A percentile compares a stretch with the other conserved stretches of the same genome.
These are phyloP conservation scores for Cicer cuneatum DNA, from an alignment of 306 rosid genomes.

Conservation along the genomic window DNA sequence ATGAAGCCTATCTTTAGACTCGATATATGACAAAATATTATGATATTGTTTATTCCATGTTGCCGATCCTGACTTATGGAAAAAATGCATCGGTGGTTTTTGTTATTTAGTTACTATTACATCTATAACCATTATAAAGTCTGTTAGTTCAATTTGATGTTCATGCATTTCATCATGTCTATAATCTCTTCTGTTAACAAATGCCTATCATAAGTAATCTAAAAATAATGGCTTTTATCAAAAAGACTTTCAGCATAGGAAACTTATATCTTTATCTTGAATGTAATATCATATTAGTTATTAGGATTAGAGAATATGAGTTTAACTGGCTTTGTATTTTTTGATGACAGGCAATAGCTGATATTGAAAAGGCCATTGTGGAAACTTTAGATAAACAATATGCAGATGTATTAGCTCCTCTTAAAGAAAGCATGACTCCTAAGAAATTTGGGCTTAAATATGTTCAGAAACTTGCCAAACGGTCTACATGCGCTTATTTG, in stretches of 20 bases:
- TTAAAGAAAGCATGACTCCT: slow-evolving; percentile 86
- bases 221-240: background rate
- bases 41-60: too few relatives aligned
- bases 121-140: too few relatives aligned
- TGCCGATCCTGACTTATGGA: too few relatives aligned
- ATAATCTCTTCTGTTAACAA: background rate
- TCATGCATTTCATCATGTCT: background rate
- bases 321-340: background rate
- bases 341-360: slow-evolving; percentile 79
- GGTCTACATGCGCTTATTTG: slow-evolving; percentile 62
- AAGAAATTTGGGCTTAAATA: slow-evolving; percentile 95
- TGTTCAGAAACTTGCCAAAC: slow-evolving; percentile 94
- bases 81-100: too few relatives aligned
- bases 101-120: too few relatives aligned
- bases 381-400: slow-evolving; percentile 96
- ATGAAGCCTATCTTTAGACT: too few relatives aligned
- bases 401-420: slow-evolving; percentile 88
- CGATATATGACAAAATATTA: too few relatives aligned
- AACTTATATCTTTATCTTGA: slow-evolving; percentile 12
- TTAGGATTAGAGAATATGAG: background rate
- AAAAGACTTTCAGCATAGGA: background rate
- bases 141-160: background rate
- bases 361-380: slow-evolving; percentile 82
- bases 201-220: background rate
- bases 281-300: background rate